Evolutionary conservation across 2,329 filamentous ascomycete genomes (phyloP).

Genomic region (Coniochaeta hoffmannii): DNA sequence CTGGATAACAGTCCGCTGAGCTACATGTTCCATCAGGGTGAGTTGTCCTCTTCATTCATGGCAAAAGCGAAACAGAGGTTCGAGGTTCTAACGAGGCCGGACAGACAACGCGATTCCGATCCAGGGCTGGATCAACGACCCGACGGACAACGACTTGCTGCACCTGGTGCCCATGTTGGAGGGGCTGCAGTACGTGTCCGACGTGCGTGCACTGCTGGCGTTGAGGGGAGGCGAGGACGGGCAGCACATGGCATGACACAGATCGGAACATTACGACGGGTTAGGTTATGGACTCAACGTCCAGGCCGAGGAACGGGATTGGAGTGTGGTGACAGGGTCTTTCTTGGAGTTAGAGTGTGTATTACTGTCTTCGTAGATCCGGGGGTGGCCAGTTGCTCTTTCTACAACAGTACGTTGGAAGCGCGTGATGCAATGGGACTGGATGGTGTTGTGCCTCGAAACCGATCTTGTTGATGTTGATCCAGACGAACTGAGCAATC

Average conservation of each 20-base stretch:
- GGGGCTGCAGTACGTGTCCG: constrained; percentile 91
- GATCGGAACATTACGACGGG: neutral
- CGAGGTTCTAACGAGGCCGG: neutral
- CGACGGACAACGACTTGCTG: constrained; percentile 90
- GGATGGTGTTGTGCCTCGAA: neutral
- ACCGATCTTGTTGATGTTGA: too few species aligned
- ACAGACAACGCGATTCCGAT: constrained; percentile 98
- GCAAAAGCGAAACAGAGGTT: too few species aligned
- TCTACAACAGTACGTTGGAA: neutral
- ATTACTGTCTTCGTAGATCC: neutral
- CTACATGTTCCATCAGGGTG: constrained; percentile 98
- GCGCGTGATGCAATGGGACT: neutral
- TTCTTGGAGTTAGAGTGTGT: neutral
- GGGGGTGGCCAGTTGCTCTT: neutral
- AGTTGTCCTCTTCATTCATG: constrained; percentile 19
- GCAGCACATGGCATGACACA: constrained; percentile 43
- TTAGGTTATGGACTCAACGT: constrained; percentile 1
- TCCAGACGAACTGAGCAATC: too few species aligned
- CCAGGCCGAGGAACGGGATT: neutral
- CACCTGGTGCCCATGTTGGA: constrained; percentile 89
- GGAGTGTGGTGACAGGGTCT: neutral
- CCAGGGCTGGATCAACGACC: constrained; percentile 98
- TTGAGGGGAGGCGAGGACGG: constrained; percentile 79
- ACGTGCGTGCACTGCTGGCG: constrained; percentile 84
- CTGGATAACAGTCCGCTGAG: constrained; percentile 96